These are phyloP conservation scores for Pseudognaphalium luteoalbum DNA, from an alignment of 129 eudicot species.

Conservation along the genomic window DNA sequence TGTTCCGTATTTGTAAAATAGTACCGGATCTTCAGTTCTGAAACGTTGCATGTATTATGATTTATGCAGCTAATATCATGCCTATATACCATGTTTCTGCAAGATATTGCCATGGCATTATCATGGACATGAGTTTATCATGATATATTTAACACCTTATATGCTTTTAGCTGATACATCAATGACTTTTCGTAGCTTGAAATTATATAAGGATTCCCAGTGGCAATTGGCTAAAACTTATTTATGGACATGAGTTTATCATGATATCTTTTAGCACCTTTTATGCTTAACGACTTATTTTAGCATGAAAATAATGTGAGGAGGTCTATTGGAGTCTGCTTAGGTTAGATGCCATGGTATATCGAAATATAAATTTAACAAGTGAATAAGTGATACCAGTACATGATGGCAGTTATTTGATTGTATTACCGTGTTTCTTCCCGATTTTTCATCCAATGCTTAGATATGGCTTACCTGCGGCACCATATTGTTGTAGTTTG, in stretches of 20 bases:
- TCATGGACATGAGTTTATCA: neutral
- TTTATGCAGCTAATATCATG: neutral
- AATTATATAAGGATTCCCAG: constrained; percentile 53
- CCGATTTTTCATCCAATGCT: neutral
- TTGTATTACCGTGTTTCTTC: neutral
- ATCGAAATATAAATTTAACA: neutral
- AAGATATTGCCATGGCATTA: neutral
- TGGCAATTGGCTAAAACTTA: neutral
- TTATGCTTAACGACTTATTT: neutral
- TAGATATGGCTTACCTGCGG: neutral
- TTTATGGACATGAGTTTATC: neutral
- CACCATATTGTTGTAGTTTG: neutral
- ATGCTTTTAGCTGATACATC: neutral
- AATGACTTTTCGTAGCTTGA: neutral
- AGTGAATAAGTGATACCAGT: neutral
- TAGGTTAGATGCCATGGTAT: constrained; percentile 8
- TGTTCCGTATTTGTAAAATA: neutral
- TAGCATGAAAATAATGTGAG: neutral
- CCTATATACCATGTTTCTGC: neutral
- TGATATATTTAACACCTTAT: neutral
- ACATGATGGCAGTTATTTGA: neutral
- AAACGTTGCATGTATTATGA: neutral
- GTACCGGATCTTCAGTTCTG: neutral
- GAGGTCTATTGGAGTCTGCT: neutral
- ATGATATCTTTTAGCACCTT: neutral